Evolutionary conservation across 305 asterid genomes (phyloP), one percentile per base, ranked within the genome.

Genomic region (Fraxinus baroniana): DNA sequence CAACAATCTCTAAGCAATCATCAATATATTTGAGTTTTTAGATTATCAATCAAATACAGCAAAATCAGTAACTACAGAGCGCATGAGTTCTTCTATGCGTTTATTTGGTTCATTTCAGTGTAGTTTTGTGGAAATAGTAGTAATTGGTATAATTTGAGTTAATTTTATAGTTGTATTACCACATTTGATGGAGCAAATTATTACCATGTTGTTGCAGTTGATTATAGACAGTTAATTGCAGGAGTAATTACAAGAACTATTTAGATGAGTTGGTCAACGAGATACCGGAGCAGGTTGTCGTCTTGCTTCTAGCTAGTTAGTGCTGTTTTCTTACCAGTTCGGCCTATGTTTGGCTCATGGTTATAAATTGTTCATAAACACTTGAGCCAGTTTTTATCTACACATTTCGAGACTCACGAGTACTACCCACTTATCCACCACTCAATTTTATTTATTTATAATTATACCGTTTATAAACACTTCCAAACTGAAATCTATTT

Each of bases 1-100:
- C 77, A 57, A 60, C 37, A 74, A 33, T 33, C 76, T 57, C 57
- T 46, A 85, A 81, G 44, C 68, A 83, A 77, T 44, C 83, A 83
- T 32, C 68, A 36, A 77, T 60, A 49, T 17, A 7, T 36, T 82
- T 35, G 84, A 74, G 32, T 39, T 55, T 35, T 77, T 6, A 30
- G 76, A 32, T 5, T 36, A 78, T 82, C 77, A 72, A 81, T 68
- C 81, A 80, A 76, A 37, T 17, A 78, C 24, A 72, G 37, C 36
- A 84, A 74, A 82, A 78, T 74, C 70, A 80, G 81, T 60, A 73
- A 74, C 46, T 71, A 30, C 18, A 30, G 44, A 71, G 10, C 7
- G 22, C 46, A 2, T 15, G 76, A 71, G 76, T 71, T 71, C 73
- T 66, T 26, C 76, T 33, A 33, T 71, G 44, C 44, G 8, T 71